Base-by-base conservation (phyloP, 495 filamentous ascomycete genomes). In the Hyphodiscus hymeniophilus region DNA sequence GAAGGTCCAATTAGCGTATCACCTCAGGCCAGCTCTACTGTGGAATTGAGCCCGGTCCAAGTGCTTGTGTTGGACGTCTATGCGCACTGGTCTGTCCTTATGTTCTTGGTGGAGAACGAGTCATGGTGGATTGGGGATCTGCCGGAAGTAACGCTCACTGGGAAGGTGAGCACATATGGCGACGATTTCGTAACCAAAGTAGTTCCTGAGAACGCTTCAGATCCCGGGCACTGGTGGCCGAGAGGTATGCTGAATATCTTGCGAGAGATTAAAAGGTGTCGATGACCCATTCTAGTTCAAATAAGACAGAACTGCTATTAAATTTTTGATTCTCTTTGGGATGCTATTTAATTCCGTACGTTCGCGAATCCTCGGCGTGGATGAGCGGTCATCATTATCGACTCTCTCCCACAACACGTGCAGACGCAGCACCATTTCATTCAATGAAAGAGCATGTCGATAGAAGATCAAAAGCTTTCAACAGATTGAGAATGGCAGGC, bases 101-200 rank as follows among this genome's bases (percentile, higher is more conserved):
- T 48, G 46, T 42, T 48, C 33, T 48, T 48, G 46, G 24, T 41
- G 4, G 46, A 48, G 46, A 22, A 38, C n/a, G 46, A 48, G 7
- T 40, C 38, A 48, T 41, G 46, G 46, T 41, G 36, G 46, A 42
- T 48, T 16, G 46, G 46, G 12, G 20, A 13, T 42, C 38, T 48
- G 17, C 46, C 46, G 35, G 24, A 33, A 20, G 38, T 48, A 23
- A 40, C 38, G 24, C 46, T 48, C 7, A 33, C 23, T 18, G 46
- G 36, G 20, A 48, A 41, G 46, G 12, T 48, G 16, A 48, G 41
- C 22, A 48, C 35, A 33, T 48, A 32, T 42, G n/a, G 46, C 2
- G 46, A 48, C 28, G 38, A 48, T 3, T 41, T 48, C 33, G n/a
- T 48, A 36, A 24, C 35, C 15, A 7, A 7, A 13, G 24, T 33